Evolutionary conservation across 2,329 filamentous ascomycete species (phyloP), one percentile per base, ranked within the genome.

Genomic region (Fusarium chaquense): DNA sequence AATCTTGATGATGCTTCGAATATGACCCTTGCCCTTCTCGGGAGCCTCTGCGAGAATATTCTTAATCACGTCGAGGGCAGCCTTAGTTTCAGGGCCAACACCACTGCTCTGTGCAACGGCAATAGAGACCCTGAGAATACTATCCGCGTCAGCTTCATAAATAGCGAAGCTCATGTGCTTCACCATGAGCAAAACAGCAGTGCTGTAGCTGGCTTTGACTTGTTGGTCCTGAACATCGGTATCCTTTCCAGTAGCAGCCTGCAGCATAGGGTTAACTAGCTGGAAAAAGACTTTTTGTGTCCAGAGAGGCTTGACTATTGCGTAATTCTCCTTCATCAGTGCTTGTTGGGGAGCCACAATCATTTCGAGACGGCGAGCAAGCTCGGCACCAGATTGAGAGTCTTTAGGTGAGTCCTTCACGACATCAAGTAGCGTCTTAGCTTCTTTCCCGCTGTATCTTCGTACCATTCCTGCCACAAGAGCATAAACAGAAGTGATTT

Each of bases 61-160:
- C 52, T 82, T 80, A 32, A 89, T 77, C 5, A 87, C 82, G 20
- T 79, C 76, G 4, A 89, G 80, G 1, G 85, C 84, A 0, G 83
- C 80, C 40, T 82, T 78, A 16, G 83, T 82, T 61, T 88, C 86
- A 2, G 78, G 74, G 6, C 81, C 81, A 15, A 77, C 65, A 6
- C 79, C 78, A 11, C 82, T 77, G 20, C 78, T 83, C 57, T 81
- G 80, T 8, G 86, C 77, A 0, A 82, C 80, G 0, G 81, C 81
- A 33, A 89, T 83, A 8, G 84, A 80, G 18, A 88, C 78, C 11
- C 84, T 82, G 5, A 87, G 76, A 8, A 89, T 79, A 33, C 77
- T 75, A 6, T 79, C 79, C 1, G 82, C 77, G 50, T 89, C 86
- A 18, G 83, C 81, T 44, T 86, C 81, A 73, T 87, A 89, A 20